Evolutionary conservation across 2,329 filamentous ascomycete genomes (phyloP).

Genomic region (Scedosporium aurantiacum): DNA sequence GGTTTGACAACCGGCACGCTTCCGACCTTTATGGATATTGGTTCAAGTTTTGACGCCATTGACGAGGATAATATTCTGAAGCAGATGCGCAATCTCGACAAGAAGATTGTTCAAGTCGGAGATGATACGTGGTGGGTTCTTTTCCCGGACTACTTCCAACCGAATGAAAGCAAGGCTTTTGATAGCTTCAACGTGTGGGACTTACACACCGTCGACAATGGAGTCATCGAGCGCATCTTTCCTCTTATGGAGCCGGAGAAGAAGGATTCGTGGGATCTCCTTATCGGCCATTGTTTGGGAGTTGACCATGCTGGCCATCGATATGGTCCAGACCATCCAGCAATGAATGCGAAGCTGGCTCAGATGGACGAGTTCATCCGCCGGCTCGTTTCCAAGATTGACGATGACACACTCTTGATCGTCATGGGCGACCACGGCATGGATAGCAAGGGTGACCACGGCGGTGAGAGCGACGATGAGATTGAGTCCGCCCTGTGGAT

Average conservation of each 20-base stretch:
- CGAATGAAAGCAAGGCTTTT: constrained; percentile 75
- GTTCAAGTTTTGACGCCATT: constrained; percentile 91
- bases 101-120: constrained; percentile 84
- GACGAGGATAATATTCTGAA: constrained; percentile 76
- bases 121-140: constrained; percentile 95
- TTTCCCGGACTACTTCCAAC: constrained; percentile 88
- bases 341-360: constrained; percentile 80
- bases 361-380: constrained; percentile 82
- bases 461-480: constrained; percentile 95
- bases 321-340: constrained; percentile 84
- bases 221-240: constrained; percentile 82
- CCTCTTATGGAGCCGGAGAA: constrained; percentile 61
- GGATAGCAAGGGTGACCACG: constrained; percentile 94
- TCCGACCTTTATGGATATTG: constrained; percentile 87
- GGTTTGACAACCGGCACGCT: constrained; percentile 90
- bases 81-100: constrained; percentile 51
- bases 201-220: constrained; percentile 90
- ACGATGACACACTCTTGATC: constrained; percentile 77
- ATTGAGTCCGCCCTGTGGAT: constrained; percentile 94
- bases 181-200: constrained; percentile 99
- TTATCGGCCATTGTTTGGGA: constrained; percentile 86
- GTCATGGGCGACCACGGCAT: constrained; percentile 99
- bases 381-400: constrained; percentile 58
- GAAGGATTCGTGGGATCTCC: constrained; percentile 73
- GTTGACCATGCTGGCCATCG: constrained; percentile 96